Evolutionary conservation across 192 early-diverging fungal genomes (phyloP), one percentile per base, ranked within the genome.

Genomic region (Pilobolus umbonatus): DNA sequence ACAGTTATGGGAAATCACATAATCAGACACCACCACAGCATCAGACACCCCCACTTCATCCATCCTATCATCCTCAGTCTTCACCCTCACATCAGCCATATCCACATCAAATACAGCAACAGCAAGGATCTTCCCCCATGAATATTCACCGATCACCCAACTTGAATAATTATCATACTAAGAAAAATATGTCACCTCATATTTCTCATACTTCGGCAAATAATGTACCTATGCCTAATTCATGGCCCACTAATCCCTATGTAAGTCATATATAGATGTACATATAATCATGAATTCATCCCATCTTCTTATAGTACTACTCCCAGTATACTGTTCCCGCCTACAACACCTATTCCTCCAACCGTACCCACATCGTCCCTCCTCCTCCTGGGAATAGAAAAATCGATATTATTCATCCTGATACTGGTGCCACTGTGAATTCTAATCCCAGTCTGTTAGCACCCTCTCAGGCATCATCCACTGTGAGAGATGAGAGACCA

Each of bases 341-440:
- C 26, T 40, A 30, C 7, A 43, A 24, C 4, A 10, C 19, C 21
- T 2, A 10, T 4, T 32, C 50, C 64, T 12, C 42, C 71, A 40
- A 32, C 55, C 10, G 43, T 36, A 0, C 60, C 67, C 43, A 65
- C 39, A n/a, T 71, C 38, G 57, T 70, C 30, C 60, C 69, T n/a
- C 58, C 69, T 45, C 68, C 69, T 31, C 55, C 50, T 25, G 49
- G 31, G 14, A 77, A 66, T 32, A 76, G 64, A 46, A 75, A 79
- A 6, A 87, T 92, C 55, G 76, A 79, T 35, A 92, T 92, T 64
- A 84, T 88, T 60, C 80, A 89, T 60, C 89, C 89, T 1, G 73
- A 78, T 2, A 88, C 86, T 35, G 85, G 81, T 63, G 73, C 84
- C 53, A 80, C 86, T 57, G 22, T 54, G 24, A 54, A 54, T 1